Base-by-base conservation (phyloP, 2,329 filamentous ascomycete species). In the Fusarium luffae region DNA sequence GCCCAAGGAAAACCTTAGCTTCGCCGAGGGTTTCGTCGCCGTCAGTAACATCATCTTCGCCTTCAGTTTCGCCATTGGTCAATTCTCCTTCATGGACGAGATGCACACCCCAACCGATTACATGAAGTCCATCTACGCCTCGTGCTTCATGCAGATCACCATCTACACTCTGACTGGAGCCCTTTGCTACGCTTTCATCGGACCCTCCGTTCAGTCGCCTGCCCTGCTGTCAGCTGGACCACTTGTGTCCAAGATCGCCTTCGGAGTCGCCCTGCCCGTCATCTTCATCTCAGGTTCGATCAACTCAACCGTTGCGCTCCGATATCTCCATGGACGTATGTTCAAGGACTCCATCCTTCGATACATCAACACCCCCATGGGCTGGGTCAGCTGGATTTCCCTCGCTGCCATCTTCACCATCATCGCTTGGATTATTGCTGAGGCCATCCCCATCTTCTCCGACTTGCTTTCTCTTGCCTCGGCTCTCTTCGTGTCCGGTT, bases 101-200 rank as follows among this genome's bases (percentile, higher is more conserved):
- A 72, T 71, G 66, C 69, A 71, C 23, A 71, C 69, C 2, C 69
- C 69, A 0, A 64, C 62, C 7, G 69, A 71, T 21, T 71, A 82
- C 64, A 72, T 78, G 65, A 85, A 85, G 81, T 86, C 89, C 5
- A 85, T 93, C 56, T 83, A 84, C 68, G 77, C 89, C n/a, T 85
- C 91, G 0, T 89, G 91, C 69, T 78, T 84, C 23, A 83, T 87
- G 49, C 88, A 91, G 68, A 89, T 89, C 28, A 76, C 80, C 48
- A 85, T 93, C 69, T 93, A 93, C 80, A 86, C 90, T 46, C 67
- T 91, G 43, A 88, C 89, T 2, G 89, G 90, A 11, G 84, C 88
- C 6, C 81, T 93, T 9, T 87, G 93, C 73, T 93, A 93, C 81
- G 85, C 86, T 56, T 93, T 89, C 69, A 89, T 89, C 11, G 92